A percentile compares a stretch with the other conserved stretches of the same genome.
Conservation (phyloP, 208 protist genomes). For the Acanthamoeba sp. region DNA sequence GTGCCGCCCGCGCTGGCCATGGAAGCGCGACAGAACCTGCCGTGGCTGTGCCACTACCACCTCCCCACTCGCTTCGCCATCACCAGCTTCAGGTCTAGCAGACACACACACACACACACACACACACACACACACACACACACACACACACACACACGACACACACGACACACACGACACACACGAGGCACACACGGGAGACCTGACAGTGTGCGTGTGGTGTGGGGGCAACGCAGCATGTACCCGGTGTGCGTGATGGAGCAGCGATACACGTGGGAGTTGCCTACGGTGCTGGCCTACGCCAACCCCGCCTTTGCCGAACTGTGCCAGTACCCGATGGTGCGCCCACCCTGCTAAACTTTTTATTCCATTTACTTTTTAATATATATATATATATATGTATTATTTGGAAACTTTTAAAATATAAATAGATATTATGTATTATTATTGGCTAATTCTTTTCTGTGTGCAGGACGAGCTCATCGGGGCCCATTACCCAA, state of each 20-base stretch:
- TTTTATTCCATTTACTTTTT: too few species aligned
- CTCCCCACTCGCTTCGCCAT: neutral
- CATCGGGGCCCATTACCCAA: neutral
- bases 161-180: neutral
- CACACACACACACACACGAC: neutral
- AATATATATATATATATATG: neutral
- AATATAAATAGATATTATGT: too few species aligned
- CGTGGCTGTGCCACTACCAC: conserved; percentile 20
- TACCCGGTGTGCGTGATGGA: conserved; percentile 14
- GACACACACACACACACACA: neutral
- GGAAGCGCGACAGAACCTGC: neutral
- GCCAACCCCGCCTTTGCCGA: conserved; percentile 13
- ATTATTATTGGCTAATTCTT: too few species aligned
- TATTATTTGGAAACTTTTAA: too few species aligned
- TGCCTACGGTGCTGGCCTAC: neutral
- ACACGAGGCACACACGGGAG: too few species aligned
- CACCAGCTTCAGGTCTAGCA: neutral
- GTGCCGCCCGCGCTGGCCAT: neutral
- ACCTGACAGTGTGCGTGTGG: neutral
- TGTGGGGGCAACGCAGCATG: neutral
- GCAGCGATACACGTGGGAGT: conserved; percentile 7
- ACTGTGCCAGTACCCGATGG: neutral
- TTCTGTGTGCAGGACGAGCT: conserved; percentile 20
- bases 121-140: neutral
- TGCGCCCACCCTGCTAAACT: neutral